Base-by-base conservation (phyloP, 768 basidiomycete species). In the Amanita muscaria region DNA sequence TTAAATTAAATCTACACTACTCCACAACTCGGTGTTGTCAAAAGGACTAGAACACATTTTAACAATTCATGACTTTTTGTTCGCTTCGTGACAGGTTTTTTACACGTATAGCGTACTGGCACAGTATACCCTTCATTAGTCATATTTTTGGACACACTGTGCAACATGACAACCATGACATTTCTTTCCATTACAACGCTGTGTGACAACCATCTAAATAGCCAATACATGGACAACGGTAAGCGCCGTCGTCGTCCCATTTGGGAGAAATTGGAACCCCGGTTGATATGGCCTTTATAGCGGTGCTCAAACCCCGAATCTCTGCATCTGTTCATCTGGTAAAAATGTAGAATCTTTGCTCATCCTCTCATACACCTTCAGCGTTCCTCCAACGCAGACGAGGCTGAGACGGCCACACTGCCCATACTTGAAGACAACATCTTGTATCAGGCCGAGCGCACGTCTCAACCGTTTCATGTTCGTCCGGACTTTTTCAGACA, bases 331-430 rank as follows among this genome's bases (percentile, higher is more conserved):
- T 10, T 66, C 61, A 16, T 75, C 69, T 0, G 77, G 73, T 27
- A 79, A 59, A 50, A 62, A 70, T 40, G 66, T 67, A 3, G 12
- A 29, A 29, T 63, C 64, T 27, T 62, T 49, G 41, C 59, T 63
- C 40, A 54, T 67, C 43, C 81, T 67, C 52, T 70, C 61, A 51
- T 74, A 80, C 2, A 82, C 64, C 42, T 67, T 58, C 49, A 85
- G 51, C 18, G 62, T 60, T 2, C 72, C 70, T 3, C 55, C 58
- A 33, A 61, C 57, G 45, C 68, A 77, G 15, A 84, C 77, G 41
- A 86, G 54, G 53, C 70, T 78, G 24, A 86, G 54, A 8, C 74
- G 63, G 0, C 70, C 75, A 2, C 65, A 63, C 51, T 70, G 63
- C 3, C 79, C 81, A 49, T 76, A 66, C 45, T 70, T 65, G 38